Evolutionary conservation across 768 basidiomycete species (phyloP), one percentile per base, ranked within the genome.

Genomic region (Rhizopogon vinicolor): DNA sequence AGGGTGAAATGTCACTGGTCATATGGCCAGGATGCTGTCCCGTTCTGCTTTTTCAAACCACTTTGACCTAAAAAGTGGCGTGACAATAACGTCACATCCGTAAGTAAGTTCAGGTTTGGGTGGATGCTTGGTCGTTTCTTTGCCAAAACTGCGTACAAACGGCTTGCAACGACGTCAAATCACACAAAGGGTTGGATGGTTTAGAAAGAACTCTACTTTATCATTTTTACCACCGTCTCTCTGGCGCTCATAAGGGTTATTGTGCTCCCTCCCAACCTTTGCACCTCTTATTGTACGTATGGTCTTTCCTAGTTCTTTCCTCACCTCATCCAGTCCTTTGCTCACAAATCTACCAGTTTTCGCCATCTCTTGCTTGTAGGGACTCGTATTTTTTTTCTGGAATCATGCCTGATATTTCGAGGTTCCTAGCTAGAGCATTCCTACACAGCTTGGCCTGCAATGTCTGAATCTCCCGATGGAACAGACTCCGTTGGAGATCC

Each of bases 401-500:
- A 16, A 49, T 37, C 40, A 18, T 37, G 9, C 22, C 19, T 5
- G 19, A 28, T 53, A 54, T 55, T 54, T 33, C n/a, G 25, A 51
- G 40, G 37, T 37, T 18, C 4, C 10, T 49, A 22, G 8, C 29
- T 28, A 31, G 16, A n/a, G 18, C 54, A 51, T 33, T 28, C 19
- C 33, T 55, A n/a, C 43, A 55, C 52, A 51, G 58, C 33, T 37
- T 37, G 13, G 5, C 35, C 12, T 37, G 35, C 35, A 37, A 72
- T 70, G 70, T 72, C 76, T 41, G 66, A 70, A 52, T 72, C 71
- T 39, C 67, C 63, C 48, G 70, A 75, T 35, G 75, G 72, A 45
- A 63, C 63, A 62, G 73, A 74, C 59, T 70, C 72, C 33, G 62
- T 67, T 28, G 74, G 70, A 57, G 76, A 76, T 54, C 60, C 65